These are phyloP conservation scores for Aureobasidium sp. DNA, from an alignment of 2,329 filamentous ascomycete genomes.

Conservation along the genomic window DNA sequence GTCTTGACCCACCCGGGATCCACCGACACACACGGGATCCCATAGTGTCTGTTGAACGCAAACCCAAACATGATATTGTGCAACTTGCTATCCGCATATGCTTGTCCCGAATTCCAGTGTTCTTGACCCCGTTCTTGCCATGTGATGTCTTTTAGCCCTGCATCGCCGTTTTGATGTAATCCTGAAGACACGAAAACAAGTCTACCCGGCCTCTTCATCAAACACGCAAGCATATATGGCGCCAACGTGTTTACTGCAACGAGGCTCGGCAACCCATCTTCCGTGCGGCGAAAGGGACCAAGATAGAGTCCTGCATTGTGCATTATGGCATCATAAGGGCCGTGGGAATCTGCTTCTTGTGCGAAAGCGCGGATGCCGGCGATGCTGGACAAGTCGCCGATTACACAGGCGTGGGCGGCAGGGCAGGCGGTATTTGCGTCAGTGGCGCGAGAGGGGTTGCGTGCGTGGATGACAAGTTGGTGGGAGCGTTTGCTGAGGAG, in stretches of 20 bases:
- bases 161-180: constrained; percentile 43
- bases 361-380: constrained; percentile 45
- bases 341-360: constrained; percentile 40
- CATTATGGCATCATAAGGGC: constrained; percentile 47
- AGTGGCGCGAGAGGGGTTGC: constrained; percentile 45
- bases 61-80: constrained; percentile 50
- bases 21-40: constrained; percentile 38
- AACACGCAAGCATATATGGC: constrained; percentile 47
- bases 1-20: constrained; percentile 40
- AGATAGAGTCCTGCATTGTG: constrained; percentile 50
- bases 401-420: constrained; percentile 42
- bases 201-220: constrained; percentile 42
- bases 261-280: constrained; percentile 41
- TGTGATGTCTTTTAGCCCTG: constrained; percentile 33
- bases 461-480: constrained; percentile 48
- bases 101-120: constrained; percentile 27
- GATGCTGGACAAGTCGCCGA: constrained; percentile 46
- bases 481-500: constrained; percentile 40
- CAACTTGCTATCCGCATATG: constrained; percentile 49
- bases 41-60: constrained; percentile 42
- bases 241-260: constrained; percentile 51
- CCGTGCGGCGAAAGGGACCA: constrained; percentile 36
- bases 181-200: constrained; percentile 46
- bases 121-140: constrained; percentile 28
- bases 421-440: constrained; percentile 43